Base-by-base conservation (phyloP, 148 eudicot genomes). In the Vaccinium darrowii region DNA sequence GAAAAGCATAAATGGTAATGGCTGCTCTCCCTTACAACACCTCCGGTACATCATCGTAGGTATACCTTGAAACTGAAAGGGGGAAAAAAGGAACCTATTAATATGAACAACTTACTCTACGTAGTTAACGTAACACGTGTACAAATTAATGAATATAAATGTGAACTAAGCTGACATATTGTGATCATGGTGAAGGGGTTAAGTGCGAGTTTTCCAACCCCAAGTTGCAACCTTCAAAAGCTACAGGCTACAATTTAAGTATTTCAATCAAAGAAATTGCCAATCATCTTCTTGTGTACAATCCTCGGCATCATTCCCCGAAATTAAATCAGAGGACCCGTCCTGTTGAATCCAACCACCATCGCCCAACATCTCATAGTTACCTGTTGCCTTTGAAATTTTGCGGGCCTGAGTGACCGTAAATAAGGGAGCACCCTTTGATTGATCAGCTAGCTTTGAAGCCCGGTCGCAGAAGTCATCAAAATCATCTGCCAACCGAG, bases 381-480 rank as follows among this genome's bases (percentile, higher is more conserved):
- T 83, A 79, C 27, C 72, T 5, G 82, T 53, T 14, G 88, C 77
- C 79, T 84, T 90, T 21, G 92, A 76, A 21, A 91, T 83, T 56
- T 86, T 88, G 53, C 95, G 92, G 65, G 88, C 84, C 8, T 81
- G 86, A 33, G 95, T 86, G 49, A 95, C 93, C 1, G 98, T 95
- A 86, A 95, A 94, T 23, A 94, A 85, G 2, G 98, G 98, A 75
- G 98, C 98, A 57, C 98, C 98, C 77, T 90, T 88, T 39, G 98
- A 95, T 87, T 90, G 88, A 69, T 90, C 92, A 12, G 91, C 94
- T 33, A 95, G 91, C 88, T 89, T 89, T 33, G 93, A 84, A 56
- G 98, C 98, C 81, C 93, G 94, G 33, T 74, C 72, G 82, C 98
- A 93, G 60, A 95, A 94, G 90, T 95, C 91, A 82, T 94, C 92